A percentile compares a stretch with the other conserved stretches of the same genome.
phyloP scores from a whole-genome alignment of 176 grass and related monocot species.

The Otatea glauca region DNA sequence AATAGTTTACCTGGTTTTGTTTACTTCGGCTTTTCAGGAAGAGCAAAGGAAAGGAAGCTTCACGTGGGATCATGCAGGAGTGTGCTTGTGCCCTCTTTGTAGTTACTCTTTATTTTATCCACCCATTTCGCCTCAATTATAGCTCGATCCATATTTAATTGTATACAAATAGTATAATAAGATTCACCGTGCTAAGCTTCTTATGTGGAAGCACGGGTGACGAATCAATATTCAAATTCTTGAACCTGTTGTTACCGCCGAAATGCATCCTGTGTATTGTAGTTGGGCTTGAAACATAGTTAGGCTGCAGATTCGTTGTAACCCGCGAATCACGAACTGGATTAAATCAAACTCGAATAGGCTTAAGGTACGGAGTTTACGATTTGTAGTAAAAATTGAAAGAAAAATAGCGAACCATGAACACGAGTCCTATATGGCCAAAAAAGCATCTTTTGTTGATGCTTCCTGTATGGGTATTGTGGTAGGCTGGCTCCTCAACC shows the following conservation, averaged over 20 bases:
- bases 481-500: conserved; percentile 25
- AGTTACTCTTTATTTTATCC: conserved; percentile 35
- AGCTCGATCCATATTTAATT: conserved; percentile 43
- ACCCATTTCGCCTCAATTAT: conserved; percentile 22
- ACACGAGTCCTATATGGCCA: neutral
- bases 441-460: conserved; percentile 43
- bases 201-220: too few species aligned
- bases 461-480: conserved; percentile 23
- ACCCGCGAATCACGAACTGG: too few species aligned
- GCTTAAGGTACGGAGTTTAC: too few species aligned
- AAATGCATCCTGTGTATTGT: too few species aligned
- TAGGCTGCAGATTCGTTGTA: too few species aligned
- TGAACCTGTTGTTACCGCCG: too few species aligned
- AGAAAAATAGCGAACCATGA: too few species aligned
- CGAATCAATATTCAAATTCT: too few species aligned
- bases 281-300: too few species aligned
- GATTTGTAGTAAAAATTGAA: too few species aligned
- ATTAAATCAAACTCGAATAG: too few species aligned
- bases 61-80: conserved; percentile 44
- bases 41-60: conserved; percentile 53
- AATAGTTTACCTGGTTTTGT: conserved; percentile 35
- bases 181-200: conserved; percentile 21
- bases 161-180: conserved; percentile 39
- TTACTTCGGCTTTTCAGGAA: conserved; percentile 49
- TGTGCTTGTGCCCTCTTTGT: conserved; percentile 9